These are phyloP conservation scores for Castanospermum australe DNA, from an alignment of 306 rosid genomes.

Conservation along the genomic window DNA sequence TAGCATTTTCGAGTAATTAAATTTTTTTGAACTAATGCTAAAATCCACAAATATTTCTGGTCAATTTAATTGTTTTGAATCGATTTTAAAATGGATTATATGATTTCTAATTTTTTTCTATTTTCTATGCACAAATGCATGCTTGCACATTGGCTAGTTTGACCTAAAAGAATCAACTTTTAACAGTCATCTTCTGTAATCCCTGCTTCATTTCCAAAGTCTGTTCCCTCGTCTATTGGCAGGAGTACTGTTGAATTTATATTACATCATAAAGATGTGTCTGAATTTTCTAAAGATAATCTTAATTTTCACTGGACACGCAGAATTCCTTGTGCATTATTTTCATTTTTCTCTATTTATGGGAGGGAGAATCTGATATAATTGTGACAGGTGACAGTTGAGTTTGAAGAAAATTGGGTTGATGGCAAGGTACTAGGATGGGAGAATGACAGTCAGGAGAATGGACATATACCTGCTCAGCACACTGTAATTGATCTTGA, in stretches of 20 bases:
- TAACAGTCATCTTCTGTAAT: neutral
- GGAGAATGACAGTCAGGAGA: constrained; percentile 66
- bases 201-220: neutral
- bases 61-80: neutral
- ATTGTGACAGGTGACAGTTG: constrained; percentile 59
- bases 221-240: neutral
- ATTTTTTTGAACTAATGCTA: neutral
- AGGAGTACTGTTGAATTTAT: neutral
- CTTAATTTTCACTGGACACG: neutral
- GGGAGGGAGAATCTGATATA: constrained; percentile 23
- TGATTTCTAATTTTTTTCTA: neutral
- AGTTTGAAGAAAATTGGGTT: constrained; percentile 88
- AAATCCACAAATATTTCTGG: neutral
- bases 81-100: neutral
- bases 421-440: constrained; percentile 66
- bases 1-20: neutral
- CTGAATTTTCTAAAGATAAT: neutral
- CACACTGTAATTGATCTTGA: constrained; percentile 78
- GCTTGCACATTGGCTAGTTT: neutral
- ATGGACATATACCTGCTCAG: constrained; percentile 56
- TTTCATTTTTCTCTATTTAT: neutral
- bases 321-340: neutral
- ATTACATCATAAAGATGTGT: neutral
- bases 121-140: neutral
- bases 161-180: neutral